phyloP scores from a whole-genome alignment of 2,329 filamentous ascomycete genomes.

The Claviceps sp. region DNA sequence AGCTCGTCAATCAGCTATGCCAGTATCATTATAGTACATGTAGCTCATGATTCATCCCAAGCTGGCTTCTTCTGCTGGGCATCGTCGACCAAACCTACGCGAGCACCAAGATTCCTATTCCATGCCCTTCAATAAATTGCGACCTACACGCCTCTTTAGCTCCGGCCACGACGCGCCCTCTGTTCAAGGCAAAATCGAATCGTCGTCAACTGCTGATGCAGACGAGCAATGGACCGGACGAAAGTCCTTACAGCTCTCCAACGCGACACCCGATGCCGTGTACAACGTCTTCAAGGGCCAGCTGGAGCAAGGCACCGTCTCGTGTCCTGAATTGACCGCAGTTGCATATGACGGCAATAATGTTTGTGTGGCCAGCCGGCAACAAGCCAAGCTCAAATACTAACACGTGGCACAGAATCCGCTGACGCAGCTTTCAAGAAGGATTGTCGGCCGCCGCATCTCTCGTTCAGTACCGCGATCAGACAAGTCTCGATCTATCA shows the following conservation, averaged over 20 bases:
- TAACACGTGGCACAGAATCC: neutral
- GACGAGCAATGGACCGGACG: neutral
- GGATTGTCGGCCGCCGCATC: neutral
- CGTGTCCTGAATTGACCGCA: slow-evolving; percentile 6
- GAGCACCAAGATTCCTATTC: neutral
- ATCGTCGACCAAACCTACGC: neutral
- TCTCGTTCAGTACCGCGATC: slow-evolving; percentile 2
- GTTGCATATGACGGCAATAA: slow-evolving; percentile 1
- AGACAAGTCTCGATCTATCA: neutral
- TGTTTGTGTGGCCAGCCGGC: neutral
- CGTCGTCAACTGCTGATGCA: neutral
- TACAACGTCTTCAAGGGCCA: neutral
- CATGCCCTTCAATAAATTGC: neutral
- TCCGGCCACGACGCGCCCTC: neutral
- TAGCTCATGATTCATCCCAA: neutral
- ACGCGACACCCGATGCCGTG: neutral
- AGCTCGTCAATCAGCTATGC: neutral
- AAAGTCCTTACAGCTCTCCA: neutral
- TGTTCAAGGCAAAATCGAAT: neutral
- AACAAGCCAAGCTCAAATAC: neutral
- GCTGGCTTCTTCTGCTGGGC: neutral
- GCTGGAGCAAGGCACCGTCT: slow-evolving; percentile 1
- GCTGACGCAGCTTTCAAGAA: neutral
- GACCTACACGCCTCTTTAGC: neutral
- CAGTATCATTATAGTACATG: neutral